Evolutionary conservation across 768 basidiomycete species (phyloP).

Genomic region (Pulveroboletus sp.): DNA sequence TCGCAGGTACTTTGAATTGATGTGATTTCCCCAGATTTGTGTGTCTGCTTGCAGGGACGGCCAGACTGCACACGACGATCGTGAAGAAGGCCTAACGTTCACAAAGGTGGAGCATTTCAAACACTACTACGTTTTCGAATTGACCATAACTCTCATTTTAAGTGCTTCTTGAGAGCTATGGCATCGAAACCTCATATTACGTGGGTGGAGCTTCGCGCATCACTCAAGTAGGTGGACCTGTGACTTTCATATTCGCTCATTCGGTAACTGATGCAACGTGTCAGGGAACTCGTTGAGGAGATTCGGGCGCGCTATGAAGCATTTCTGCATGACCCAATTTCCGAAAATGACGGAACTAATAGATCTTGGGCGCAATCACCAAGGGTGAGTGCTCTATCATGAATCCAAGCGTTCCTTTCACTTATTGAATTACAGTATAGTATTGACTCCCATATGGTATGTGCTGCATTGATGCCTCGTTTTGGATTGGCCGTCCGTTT

Average conservation of each 20-base stretch:
- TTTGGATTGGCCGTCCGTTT: neutral
- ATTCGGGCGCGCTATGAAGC: slow-evolving; percentile 12
- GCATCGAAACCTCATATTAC: slow-evolving; percentile 7
- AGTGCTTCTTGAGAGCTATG: slow-evolving; percentile 20
- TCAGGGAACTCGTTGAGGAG: slow-evolving; percentile 13
- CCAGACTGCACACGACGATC: slow-evolving; percentile 23
- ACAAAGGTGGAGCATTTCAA: slow-evolving; percentile 17
- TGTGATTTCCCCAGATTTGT: slow-evolving; percentile 14
- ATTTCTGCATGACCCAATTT: neutral
- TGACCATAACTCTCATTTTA: neutral
- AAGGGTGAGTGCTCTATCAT: slow-evolving; percentile 13
- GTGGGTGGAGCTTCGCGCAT: slow-evolving; percentile 18
- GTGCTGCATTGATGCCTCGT: neutral
- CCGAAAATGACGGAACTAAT: neutral
- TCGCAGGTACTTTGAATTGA: neutral
- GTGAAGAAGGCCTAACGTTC: slow-evolving; percentile 15
- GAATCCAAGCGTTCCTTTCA: neutral
- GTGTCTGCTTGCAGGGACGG: slow-evolving; percentile 25
- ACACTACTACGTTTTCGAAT: neutral
- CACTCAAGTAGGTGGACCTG: slow-evolving; percentile 11
- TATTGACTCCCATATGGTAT: slow-evolving; percentile 11
- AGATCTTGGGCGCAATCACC: slow-evolving; percentile 15
- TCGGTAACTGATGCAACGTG: neutral
- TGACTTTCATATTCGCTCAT: neutral
- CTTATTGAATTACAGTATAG: slow-evolving; percentile 4